Conservation (phyloP, 805 yeast genomes). For the Candida mattraensis region DNA sequence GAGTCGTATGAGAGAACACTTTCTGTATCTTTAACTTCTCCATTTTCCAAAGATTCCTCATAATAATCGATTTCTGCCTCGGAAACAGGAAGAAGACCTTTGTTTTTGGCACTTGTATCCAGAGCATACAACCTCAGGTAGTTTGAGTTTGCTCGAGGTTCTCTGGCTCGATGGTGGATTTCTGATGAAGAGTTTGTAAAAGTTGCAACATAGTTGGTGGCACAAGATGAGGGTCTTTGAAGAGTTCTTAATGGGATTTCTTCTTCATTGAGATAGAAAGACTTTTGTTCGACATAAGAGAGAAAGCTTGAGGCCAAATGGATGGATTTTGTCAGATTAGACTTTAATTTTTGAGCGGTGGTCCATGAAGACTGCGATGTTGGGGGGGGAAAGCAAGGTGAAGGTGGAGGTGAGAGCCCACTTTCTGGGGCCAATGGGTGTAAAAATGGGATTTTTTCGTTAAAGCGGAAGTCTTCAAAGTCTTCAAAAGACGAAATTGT, state of each 20-base stretch:
- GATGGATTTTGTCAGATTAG: constrained; percentile 5
- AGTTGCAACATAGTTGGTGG: background rate
- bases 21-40: constrained; percentile 11
- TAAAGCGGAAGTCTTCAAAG: constrained; percentile 1
- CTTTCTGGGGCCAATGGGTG: constrained; percentile 1
- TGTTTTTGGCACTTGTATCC: constrained; percentile 40
- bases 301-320: constrained; percentile 2
- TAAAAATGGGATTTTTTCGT: constrained; percentile 3
- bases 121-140: constrained; percentile 51
- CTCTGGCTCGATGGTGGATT: constrained; percentile 32
- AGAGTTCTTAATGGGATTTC: constrained; percentile 9
- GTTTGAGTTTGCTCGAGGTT: constrained; percentile 47
- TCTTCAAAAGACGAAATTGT: constrained; percentile 1
- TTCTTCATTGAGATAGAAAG: constrained; percentile 1
- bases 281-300: constrained; percentile 1
- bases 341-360: constrained; percentile 1
- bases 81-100: constrained; percentile 35
- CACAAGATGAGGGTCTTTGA: constrained; percentile 2
- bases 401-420: constrained; percentile 1
- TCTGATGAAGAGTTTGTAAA: constrained; percentile 1
- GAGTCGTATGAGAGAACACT: constrained; percentile 13
- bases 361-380: constrained; percentile 1
- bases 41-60: constrained; percentile 23
- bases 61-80: constrained; percentile 37
- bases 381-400: background rate